Percentiles rank a stretch among this genome's conserved stretches.
Conservation (phyloP, 2,329 filamentous ascomycete genomes). For the Alternaria hordeiaustralica region DNA sequence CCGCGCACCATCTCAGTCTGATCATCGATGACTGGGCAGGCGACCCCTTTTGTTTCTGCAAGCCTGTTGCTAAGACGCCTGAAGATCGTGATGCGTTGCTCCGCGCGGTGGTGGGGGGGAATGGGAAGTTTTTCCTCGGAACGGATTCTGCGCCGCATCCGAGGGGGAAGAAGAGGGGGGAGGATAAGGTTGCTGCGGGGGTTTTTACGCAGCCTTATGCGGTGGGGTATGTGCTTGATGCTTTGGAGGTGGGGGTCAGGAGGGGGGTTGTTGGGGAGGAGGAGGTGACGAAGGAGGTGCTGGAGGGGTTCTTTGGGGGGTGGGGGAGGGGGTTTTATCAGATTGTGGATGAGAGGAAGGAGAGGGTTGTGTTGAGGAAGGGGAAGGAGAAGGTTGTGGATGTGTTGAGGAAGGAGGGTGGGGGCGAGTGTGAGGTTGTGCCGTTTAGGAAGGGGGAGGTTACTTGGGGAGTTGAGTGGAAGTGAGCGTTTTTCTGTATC, state of each 20-base stretch:
- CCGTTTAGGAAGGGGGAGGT: constrained; percentile 69
- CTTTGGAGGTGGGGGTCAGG: constrained; percentile 67
- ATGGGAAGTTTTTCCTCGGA: constrained; percentile 75
- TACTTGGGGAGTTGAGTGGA: constrained; percentile 61
- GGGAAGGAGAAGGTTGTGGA: constrained; percentile 62
- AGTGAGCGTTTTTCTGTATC: constrained; percentile 20
- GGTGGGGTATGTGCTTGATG: constrained; percentile 69
- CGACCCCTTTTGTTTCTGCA: constrained; percentile 81
- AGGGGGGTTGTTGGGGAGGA: constrained; percentile 60
- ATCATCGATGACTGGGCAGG: constrained; percentile 75
- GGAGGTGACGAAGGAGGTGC: constrained; percentile 60
- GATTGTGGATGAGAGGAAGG: constrained; percentile 52
- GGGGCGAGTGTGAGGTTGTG: constrained; percentile 64
- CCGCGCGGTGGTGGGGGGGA: constrained; percentile 61
- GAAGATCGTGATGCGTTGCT: constrained; percentile 76
- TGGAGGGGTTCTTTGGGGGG: constrained; percentile 64
- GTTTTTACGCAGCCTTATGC: constrained; percentile 81
- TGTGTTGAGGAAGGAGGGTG: constrained; percentile 59
- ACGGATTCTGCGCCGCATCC: constrained; percentile 75
- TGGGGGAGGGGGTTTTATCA: constrained; percentile 66
- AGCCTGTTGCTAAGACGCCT: constrained; percentile 70
- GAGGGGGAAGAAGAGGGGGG: constrained; percentile 64
- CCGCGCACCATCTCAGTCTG: constrained; percentile 83
- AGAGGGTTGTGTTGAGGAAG: constrained; percentile 64
- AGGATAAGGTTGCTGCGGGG: constrained; percentile 66